Evolutionary conservation across 1,284 basidiomycete species (phyloP).

Genomic region (Rhodotorula glutinis): DNA sequence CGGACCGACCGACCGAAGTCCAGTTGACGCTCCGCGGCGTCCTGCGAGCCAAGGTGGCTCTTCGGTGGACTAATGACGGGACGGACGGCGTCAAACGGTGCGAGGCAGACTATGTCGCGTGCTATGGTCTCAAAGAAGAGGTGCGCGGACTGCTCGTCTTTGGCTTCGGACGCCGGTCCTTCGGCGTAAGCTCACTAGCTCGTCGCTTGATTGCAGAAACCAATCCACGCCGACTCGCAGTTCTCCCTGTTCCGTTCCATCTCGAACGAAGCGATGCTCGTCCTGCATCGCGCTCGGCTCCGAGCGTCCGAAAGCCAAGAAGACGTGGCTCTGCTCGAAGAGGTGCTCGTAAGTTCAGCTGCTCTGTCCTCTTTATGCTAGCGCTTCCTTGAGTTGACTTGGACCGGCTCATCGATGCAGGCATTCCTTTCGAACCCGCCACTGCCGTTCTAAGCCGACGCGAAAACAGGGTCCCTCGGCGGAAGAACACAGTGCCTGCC

Average conservation of each 20-base stretch:
- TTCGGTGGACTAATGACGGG: slow-evolving; percentile 11
- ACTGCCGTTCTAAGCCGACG: slow-evolving; percentile 17
- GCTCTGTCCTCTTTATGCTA: too few species aligned
- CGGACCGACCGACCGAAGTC: not conserved
- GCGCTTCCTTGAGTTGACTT: too few species aligned
- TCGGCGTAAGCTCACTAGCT: too few species aligned
- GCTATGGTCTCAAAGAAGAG: slow-evolving; percentile 24
- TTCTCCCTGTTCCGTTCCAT: slow-evolving; percentile 25
- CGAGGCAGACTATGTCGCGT: slow-evolving; percentile 18
- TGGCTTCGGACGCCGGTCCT: too few species aligned
- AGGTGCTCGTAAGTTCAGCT: slow-evolving; percentile 15
- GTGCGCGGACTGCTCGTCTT: slow-evolving; percentile 9
- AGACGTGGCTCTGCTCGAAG: slow-evolving; percentile 15
- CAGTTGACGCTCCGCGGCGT: slow-evolving; percentile 9
- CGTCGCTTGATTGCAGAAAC: too few species aligned
- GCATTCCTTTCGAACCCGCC: slow-evolving; percentile 27
- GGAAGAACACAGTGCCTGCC: too few species aligned
- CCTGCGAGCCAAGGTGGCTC: slow-evolving; percentile 2
- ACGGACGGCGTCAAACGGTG: not conserved
- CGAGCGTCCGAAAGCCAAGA: not conserved
- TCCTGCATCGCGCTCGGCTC: slow-evolving; percentile 8
- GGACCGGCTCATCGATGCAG: slow-evolving; percentile 1
- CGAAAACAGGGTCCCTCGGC: too few species aligned
- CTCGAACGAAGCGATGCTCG: slow-evolving; percentile 18
- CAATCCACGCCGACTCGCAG: slow-evolving; percentile 18